A percentile compares a stretch with the other conserved stretches of the same genome.
phyloP scores from a whole-genome alignment of 805 yeast genomes.

The Kodamaea nitidulidarum region DNA sequence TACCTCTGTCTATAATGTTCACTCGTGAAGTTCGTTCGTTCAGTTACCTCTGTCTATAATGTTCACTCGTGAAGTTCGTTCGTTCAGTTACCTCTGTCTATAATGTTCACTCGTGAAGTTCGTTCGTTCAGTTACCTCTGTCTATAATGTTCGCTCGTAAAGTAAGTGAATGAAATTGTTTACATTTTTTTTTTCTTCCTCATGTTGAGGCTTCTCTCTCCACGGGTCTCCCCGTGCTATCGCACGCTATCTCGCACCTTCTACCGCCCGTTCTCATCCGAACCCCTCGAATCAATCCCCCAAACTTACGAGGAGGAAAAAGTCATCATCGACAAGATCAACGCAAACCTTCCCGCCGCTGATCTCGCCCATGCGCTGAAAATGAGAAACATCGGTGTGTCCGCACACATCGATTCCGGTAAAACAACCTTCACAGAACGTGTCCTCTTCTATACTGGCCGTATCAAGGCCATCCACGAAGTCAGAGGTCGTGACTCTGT shows the following conservation, averaged over 20 bases:
- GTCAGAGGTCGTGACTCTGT: slow-evolving; percentile 96
- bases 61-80: too few relatives aligned
- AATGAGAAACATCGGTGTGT: slow-evolving; percentile 92
- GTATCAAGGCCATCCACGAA: slow-evolving; percentile 95
- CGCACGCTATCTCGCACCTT: slow-evolving; percentile 1
- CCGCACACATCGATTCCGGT: slow-evolving; percentile 98
- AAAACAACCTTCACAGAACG: slow-evolving; percentile 98
- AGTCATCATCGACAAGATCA: slow-evolving; percentile 58
- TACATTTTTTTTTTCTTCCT: not conserved
- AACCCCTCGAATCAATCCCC: slow-evolving; percentile 20
- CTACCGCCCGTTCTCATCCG: slow-evolving; percentile 3
- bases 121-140: too few relatives aligned
- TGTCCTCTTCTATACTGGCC: slow-evolving; percentile 91
- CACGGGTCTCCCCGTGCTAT: slow-evolving; percentile 1
- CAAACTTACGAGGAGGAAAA: slow-evolving; percentile 70
- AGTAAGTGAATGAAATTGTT: not conserved
- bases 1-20: too few relatives aligned
- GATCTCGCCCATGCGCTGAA: slow-evolving; percentile 51
- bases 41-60: too few relatives aligned
- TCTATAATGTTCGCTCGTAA: too few relatives aligned
- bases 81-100: too few relatives aligned
- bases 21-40: too few relatives aligned
- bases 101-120: too few relatives aligned
- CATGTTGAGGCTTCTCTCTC: slow-evolving; percentile 6
- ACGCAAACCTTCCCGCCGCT: slow-evolving; percentile 42